Evolutionary conservation across 148 eudicot genomes (phyloP), one percentile per base, ranked within the genome.

Genomic region (Tetragonia tetragonoides): DNA sequence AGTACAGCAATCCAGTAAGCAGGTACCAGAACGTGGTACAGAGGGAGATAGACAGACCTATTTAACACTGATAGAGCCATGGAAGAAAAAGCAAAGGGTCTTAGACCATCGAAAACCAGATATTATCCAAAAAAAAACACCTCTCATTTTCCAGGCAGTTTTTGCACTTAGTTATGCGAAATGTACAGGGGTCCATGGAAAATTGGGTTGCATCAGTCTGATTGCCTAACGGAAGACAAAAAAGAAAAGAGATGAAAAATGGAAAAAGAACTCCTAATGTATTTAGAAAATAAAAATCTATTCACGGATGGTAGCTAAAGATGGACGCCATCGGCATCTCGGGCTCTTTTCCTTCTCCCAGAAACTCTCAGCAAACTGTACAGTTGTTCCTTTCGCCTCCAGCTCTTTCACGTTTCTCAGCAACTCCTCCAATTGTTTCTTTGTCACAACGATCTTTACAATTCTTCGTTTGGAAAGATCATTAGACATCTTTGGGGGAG

Each of bases 391-490:
- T 6, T 66, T 81, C 38, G 66, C 71, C 37, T 86, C 78, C 65
- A 79, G 76, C 76, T 86, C 80, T 84, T 88, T 83, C 28, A 54
- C 75, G 66, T 76, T 84, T 74, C 73, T 83, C 20, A 90, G 53
- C 81, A 87, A 76, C 75, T 76, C 78, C 78, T 82, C 77, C 71
- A 89, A 81, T 51, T 90, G 88, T 68, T 87, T 80, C 86, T 84
- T 86, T 15, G 87, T 87, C 60, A 86, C 80, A 2, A 88, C 81
- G 60, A 88, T 85, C 87, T 85, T 92, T 37, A 87, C 83, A 75
- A 78, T 82, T 63, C 61, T 59, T 47, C 79, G 77, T 51, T 67
- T 78, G 60, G 86, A 72, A 59, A 71, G 42, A 73, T 64, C 72
- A 12, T 6, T 14, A 49, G 20, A 73, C 78, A 79, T 76, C 66